Evolutionary conservation across 495 filamentous ascomycete genomes (phyloP).

Genomic region (Darksidea phi): DNA sequence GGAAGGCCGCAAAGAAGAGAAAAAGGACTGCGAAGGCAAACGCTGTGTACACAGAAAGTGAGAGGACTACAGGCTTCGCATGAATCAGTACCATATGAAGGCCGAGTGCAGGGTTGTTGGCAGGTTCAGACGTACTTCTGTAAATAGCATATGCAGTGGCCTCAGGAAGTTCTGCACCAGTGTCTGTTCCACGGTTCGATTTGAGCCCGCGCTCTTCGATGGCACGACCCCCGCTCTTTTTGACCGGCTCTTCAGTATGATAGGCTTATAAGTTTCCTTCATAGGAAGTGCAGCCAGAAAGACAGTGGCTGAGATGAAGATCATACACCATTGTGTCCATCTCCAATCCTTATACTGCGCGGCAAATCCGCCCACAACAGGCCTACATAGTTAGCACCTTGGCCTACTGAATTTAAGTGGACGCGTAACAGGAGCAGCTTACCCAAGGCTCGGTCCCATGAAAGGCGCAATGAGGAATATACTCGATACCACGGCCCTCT

Average conservation of each 20-base stretch:
- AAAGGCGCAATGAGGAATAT: constrained; percentile 59
- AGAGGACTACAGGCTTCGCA: constrained; percentile 62
- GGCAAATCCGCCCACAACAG: constrained; percentile 64
- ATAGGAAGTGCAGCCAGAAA: constrained; percentile 44
- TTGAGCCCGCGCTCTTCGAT: constrained; percentile 32
- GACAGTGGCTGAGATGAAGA: constrained; percentile 50
- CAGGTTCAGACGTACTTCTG: constrained; percentile 50
- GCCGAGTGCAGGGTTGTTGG: too few species aligned
- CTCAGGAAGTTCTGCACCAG: constrained; percentile 58
- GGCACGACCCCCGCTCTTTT: constrained; percentile 46
- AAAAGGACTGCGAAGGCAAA: constrained; percentile 65
- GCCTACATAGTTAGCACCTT: constrained; percentile 40
- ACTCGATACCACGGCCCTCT: constrained; percentile 48
- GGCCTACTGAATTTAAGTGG: too few species aligned
- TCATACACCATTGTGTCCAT: constrained; percentile 59
- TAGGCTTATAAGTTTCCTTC: constrained; percentile 63
- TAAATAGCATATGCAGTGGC: constrained; percentile 62
- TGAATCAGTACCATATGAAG: constrained; percentile 62
- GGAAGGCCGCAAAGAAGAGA: constrained; percentile 63
- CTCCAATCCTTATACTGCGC: constrained; percentile 58
- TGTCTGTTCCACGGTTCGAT: constrained; percentile 48
- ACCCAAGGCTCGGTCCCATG: constrained; percentile 55
- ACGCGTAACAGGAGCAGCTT: constrained; percentile 2
- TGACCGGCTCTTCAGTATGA: constrained; percentile 55
- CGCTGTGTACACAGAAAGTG: constrained; percentile 58